phyloP scores from a whole-genome alignment of 345 rosid species.

The Hypericum androsaemum region DNA sequence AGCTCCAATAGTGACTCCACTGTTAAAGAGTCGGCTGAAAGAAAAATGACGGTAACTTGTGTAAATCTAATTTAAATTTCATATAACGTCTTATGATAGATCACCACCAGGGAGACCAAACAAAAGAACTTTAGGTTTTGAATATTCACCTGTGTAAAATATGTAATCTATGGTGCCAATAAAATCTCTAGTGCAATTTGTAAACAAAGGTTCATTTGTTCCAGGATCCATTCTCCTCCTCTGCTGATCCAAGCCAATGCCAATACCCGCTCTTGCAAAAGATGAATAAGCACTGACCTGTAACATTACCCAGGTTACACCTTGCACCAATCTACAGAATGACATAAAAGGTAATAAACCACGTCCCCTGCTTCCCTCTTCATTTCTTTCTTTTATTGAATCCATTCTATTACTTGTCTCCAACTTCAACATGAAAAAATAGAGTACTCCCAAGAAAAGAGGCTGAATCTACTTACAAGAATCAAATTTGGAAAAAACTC shows the following conservation, averaged over 20 bases:
- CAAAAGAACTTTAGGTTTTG: background rate
- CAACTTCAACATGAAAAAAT: background rate
- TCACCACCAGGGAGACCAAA: background rate
- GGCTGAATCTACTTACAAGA: too few relatives aligned
- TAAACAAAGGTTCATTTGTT: slow-evolving; percentile 90
- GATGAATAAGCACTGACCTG: slow-evolving; percentile 99
- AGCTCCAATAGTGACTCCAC: slow-evolving; percentile 97
- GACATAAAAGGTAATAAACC: background rate
- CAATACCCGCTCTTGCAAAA: slow-evolving; percentile 59
- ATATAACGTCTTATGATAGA: background rate
- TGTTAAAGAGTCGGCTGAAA: slow-evolving; percentile 77
- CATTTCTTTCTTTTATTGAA: background rate
- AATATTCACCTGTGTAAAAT: slow-evolving; percentile 72
- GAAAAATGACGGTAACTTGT: background rate
- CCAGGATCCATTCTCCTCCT: slow-evolving; percentile 76
- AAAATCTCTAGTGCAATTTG: slow-evolving; percentile 91
- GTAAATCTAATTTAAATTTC: slow-evolving; percentile 9
- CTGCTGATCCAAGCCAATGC: slow-evolving; percentile 58
- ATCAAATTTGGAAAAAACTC: too few relatives aligned
- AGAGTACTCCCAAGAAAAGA: too few relatives aligned
- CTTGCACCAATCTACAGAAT: background rate
- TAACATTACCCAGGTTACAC: slow-evolving; percentile 10
- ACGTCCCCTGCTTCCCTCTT: background rate
- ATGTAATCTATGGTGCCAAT: slow-evolving; percentile 89
- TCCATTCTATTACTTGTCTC: background rate